These are phyloP conservation scores for Aspergillus diversus DNA, from an alignment of 495 filamentous ascomycete genomes.

Conservation along the genomic window DNA sequence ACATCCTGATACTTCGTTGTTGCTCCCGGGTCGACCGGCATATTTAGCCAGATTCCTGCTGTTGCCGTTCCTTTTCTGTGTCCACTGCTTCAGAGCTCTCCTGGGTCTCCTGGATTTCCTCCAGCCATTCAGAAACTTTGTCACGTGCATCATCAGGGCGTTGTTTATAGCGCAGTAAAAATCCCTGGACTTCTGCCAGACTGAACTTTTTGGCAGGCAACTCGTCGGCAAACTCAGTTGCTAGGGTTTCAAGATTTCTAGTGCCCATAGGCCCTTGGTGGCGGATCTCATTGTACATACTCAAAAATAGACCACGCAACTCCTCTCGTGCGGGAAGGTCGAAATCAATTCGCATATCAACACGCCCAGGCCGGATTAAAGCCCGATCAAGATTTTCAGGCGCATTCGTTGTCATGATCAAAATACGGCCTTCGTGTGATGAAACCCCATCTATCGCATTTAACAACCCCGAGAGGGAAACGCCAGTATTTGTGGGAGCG, in stretches of 20 bases:
- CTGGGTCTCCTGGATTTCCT: constrained; percentile 20
- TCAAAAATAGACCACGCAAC: constrained; percentile 62
- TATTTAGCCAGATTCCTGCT: background rate
- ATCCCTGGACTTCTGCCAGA: constrained; percentile 72
- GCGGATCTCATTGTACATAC: constrained; percentile 56
- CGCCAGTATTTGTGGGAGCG: constrained; percentile 7
- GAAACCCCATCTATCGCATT: constrained; percentile 85
- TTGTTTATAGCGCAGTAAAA: constrained; percentile 44
- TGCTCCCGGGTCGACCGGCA: background rate
- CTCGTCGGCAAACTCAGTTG: constrained; percentile 55
- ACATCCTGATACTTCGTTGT: no score
- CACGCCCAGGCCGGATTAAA: constrained; percentile 73
- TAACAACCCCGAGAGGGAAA: constrained; percentile 72
- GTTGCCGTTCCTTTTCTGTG: background rate
- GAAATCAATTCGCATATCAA: constrained; percentile 75
- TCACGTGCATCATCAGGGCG: constrained; percentile 61
- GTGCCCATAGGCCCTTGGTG: background rate
- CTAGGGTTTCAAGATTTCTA: constrained; percentile 26
- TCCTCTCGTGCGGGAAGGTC: constrained; percentile 59
- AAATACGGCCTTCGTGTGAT: constrained; percentile 76
- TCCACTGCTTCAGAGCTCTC: background rate
- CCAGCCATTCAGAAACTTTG: constrained; percentile 51
- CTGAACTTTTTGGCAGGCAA: constrained; percentile 63
- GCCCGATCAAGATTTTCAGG: constrained; percentile 75
- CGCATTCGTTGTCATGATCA: constrained; percentile 84